Evolutionary conservation across 2,329 filamentous ascomycete species (phyloP).

Genomic region (Akanthomyces muscarius): DNA sequence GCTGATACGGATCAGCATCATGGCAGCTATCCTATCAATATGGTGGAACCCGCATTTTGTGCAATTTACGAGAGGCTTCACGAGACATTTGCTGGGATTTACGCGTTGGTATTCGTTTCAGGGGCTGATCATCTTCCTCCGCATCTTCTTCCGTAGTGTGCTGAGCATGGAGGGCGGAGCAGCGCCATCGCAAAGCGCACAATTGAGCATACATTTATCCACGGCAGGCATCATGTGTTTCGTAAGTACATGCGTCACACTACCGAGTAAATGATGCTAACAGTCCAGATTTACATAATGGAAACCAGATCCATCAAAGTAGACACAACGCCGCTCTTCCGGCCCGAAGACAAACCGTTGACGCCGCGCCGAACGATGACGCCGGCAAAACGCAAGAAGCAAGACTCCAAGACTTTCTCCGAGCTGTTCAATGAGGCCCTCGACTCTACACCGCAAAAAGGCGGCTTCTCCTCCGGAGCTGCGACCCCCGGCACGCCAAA

Average conservation of each 20-base stretch:
- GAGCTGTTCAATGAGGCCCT: slow-evolving; percentile 35
- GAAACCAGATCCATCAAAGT: slow-evolving; percentile 46
- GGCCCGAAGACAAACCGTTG: slow-evolving; percentile 22
- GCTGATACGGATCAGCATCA: slow-evolving; percentile 45
- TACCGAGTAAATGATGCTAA: not conserved
- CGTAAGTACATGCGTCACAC: slow-evolving; percentile 37
- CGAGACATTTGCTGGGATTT: slow-evolving; percentile 56
- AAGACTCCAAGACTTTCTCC: slow-evolving; percentile 41
- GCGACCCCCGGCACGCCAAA: slow-evolving; percentile 12
- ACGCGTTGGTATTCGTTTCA: slow-evolving; percentile 65
- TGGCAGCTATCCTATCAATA: slow-evolving; percentile 46
- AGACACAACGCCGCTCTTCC: slow-evolving; percentile 56
- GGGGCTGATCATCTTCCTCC: slow-evolving; percentile 51
- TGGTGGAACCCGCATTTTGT: slow-evolving; percentile 70
- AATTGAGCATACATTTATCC: slow-evolving; percentile 51
- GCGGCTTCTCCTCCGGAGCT: not conserved
- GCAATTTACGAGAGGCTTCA: slow-evolving; percentile 56
- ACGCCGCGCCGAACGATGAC: slow-evolving; percentile 26
- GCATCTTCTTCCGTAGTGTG: slow-evolving; percentile 46
- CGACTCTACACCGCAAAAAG: slow-evolving; percentile 24
- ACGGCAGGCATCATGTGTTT: slow-evolving; percentile 50
- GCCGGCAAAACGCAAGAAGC: slow-evolving; percentile 24
- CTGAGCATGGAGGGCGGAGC: slow-evolving; percentile 37
- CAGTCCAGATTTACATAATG: slow-evolving; percentile 40
- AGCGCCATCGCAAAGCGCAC: slow-evolving; percentile 36